These are phyloP conservation scores for Marchantia paleacea DNA, from an alignment of 225 moss, liverwort and hornwort species.

Conservation along the genomic window DNA sequence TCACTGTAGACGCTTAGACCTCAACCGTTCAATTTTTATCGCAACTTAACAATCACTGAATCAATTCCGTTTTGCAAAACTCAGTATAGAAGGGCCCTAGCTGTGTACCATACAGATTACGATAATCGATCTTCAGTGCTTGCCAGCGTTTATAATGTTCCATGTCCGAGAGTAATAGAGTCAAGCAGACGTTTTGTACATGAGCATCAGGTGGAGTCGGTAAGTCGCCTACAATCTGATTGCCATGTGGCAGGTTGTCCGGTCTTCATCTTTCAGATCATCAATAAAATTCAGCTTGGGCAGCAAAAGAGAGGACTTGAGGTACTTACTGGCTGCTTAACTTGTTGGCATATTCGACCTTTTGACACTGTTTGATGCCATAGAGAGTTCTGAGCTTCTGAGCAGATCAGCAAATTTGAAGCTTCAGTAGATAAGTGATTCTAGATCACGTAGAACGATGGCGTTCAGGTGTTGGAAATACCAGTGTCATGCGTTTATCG, in stretches of 20 bases:
- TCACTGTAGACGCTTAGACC: too few relatives aligned
- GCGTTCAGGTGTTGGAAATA: background rate
- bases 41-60: too few relatives aligned
- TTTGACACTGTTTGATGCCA: background rate
- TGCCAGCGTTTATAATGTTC: too few relatives aligned
- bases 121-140: too few relatives aligned
- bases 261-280: slow-evolving; percentile 45
- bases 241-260: slow-evolving; percentile 43
- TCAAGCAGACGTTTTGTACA: background rate
- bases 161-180: too few relatives aligned
- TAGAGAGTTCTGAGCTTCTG: background rate
- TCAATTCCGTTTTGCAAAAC: too few relatives aligned
- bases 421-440: background rate
- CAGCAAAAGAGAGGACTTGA: slow-evolving; percentile 37
- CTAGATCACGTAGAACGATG: background rate
- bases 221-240: slow-evolving; percentile 19
- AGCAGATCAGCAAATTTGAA: background rate
- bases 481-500: background rate
- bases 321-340: slow-evolving; percentile 19
- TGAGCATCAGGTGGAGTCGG: background rate
- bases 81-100: too few relatives aligned
- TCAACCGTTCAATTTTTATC: too few relatives aligned
- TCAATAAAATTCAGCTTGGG: slow-evolving; percentile 28
- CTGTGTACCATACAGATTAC: too few relatives aligned
- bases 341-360: background rate